phyloP scores from a whole-genome alignment of 306 rosid genomes.

The Vigna trinervia region DNA sequence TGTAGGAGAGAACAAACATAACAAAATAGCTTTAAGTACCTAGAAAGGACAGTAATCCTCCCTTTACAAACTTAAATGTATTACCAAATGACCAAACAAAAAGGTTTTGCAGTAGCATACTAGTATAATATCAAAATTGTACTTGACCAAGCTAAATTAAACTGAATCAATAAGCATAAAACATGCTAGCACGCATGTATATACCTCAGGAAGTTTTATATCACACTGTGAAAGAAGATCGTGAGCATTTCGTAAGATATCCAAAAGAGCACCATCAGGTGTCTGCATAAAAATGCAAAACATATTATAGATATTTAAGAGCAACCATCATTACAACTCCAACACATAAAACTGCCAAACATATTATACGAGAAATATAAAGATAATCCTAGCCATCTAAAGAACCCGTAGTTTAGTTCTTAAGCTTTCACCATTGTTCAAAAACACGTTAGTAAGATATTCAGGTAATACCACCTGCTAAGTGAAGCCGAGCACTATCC shows the following conservation, averaged over 20 bases:
- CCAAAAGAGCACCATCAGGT: constrained; percentile 90
- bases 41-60: constrained; percentile 14
- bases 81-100: constrained; percentile 31
- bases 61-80: constrained; percentile 33
- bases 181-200: constrained; percentile 19
- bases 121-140: constrained; percentile 21
- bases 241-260: constrained; percentile 77
- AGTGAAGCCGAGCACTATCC: constrained; percentile 20
- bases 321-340: constrained; percentile 36
- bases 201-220: constrained; percentile 86
- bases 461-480: constrained; percentile 22
- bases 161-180: constrained; percentile 29
- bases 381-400: constrained; percentile 23
- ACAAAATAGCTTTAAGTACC: constrained; percentile 26
- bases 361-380: neutral
- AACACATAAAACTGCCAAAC: constrained; percentile 2
- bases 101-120: constrained; percentile 27
- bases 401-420: constrained; percentile 4
- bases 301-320: constrained; percentile 24
- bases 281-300: constrained; percentile 68
- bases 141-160: constrained; percentile 36
- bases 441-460: constrained; percentile 31
- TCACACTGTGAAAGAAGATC: constrained; percentile 86
- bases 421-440: constrained; percentile 3
- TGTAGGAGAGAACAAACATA: constrained; percentile 49